phyloP scores from a whole-genome alignment of 768 basidiomycete genomes.

The Fibroporia radiculosa region DNA sequence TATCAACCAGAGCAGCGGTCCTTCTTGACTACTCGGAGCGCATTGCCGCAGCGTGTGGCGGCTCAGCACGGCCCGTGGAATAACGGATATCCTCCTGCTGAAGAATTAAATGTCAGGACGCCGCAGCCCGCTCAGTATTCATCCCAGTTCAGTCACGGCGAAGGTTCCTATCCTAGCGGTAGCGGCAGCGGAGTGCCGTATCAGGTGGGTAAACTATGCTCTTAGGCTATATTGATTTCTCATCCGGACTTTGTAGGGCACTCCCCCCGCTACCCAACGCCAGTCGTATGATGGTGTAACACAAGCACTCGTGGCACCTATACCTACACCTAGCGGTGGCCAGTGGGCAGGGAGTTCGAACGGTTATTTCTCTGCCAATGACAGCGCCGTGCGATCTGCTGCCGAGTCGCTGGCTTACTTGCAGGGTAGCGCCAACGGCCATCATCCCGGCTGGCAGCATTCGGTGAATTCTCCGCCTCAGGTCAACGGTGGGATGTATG shows the following conservation, averaged over 20 bases:
- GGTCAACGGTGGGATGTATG: background rate
- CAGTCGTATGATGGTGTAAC: slow-evolving; percentile 1
- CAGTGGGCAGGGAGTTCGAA: slow-evolving; percentile 1
- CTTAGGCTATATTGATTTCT: background rate
- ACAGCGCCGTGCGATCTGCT: slow-evolving; percentile 7
- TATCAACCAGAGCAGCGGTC: slow-evolving; percentile 22
- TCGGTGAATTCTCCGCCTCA: background rate
- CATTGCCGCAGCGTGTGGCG: background rate
- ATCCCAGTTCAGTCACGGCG: slow-evolving; percentile 8
- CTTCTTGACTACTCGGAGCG: slow-evolving; percentile 10
- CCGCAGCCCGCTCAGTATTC: slow-evolving; percentile 7
- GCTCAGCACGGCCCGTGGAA: slow-evolving; percentile 6
- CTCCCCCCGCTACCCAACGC: background rate
- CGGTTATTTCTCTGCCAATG: slow-evolving; percentile 6
- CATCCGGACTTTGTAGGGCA: background rate
- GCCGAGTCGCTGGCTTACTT: slow-evolving; percentile 14
- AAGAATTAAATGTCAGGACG: slow-evolving; percentile 4
- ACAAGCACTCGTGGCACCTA: background rate
- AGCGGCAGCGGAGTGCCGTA: slow-evolving; percentile 10
- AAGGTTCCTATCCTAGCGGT: slow-evolving; percentile 3
- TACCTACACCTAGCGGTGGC: background rate
- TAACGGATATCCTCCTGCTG: slow-evolving; percentile 9
- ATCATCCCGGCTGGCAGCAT: slow-evolving; percentile 1
- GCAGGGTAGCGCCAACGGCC: slow-evolving; percentile 7
- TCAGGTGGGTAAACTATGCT: slow-evolving; percentile 5